A percentile compares a stretch with the other conserved stretches of the same genome.
These are phyloP conservation scores for Psilocybe cyanescens DNA, from an alignment of 768 basidiomycete genomes.

Conservation along the genomic window DNA sequence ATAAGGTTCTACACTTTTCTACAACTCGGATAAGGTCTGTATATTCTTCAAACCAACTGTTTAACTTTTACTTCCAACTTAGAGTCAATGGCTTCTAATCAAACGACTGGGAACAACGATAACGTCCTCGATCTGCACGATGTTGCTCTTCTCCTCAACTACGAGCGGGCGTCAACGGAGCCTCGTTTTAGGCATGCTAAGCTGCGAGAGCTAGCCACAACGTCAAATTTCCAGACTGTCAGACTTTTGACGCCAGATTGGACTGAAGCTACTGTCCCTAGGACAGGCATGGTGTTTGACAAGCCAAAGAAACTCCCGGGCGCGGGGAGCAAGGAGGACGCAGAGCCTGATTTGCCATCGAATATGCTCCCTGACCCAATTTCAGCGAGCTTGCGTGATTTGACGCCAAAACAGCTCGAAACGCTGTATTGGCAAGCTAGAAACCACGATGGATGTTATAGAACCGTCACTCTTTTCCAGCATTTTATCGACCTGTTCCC, in stretches of 20 bases:
- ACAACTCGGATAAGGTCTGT: neutral
- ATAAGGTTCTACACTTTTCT: neutral
- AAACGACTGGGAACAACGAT: neutral
- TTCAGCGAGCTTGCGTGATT: neutral
- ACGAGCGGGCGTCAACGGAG: constrained; percentile 25
- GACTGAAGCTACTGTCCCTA: constrained; percentile 14
- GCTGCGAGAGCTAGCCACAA: constrained; percentile 21
- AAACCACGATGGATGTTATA: constrained; percentile 26
- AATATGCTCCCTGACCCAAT: constrained; percentile 19
- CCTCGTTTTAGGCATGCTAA: constrained; percentile 26
- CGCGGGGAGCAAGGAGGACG: neutral
- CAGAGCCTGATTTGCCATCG: constrained; percentile 15
- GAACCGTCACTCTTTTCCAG: constrained; percentile 22
- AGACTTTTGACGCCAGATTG: constrained; percentile 7
- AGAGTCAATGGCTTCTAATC: neutral
- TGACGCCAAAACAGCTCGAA: constrained; percentile 22
- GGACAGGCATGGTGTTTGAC: constrained; percentile 22
- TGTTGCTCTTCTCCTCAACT: constrained; percentile 25
- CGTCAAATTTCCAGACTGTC: constrained; percentile 19
- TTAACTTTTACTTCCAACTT: neutral
- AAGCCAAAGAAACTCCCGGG: constrained; percentile 1
- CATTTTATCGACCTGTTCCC: constrained; percentile 28
- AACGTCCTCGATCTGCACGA: constrained; percentile 24
- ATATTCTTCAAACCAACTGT: neutral
- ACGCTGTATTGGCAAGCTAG: constrained; percentile 26